phyloP scores from a whole-genome alignment of 305 asterid genomes.

The Fraxinus dipetala region DNA sequence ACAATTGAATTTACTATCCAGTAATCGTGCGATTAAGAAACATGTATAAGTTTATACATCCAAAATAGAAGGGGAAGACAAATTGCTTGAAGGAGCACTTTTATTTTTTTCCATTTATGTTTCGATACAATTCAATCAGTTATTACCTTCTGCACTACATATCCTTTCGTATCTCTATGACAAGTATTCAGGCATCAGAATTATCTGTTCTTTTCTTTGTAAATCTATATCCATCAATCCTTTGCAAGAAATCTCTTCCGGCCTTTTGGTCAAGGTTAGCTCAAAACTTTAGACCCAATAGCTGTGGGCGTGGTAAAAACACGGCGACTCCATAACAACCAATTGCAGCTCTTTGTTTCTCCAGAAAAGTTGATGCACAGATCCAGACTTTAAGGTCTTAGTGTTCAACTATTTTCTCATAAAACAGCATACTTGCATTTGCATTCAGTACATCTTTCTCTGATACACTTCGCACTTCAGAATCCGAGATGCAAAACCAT shows the following conservation, averaged over 20 bases:
- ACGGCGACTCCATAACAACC: neutral
- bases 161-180: neutral
- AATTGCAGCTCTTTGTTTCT: neutral
- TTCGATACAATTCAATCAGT: neutral
- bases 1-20: too few species aligned
- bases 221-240: neutral
- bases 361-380: neutral
- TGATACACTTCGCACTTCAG: conserved; percentile 52
- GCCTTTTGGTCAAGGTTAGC: neutral
- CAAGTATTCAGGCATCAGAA: neutral
- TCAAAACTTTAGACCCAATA: neutral
- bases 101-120: too few species aligned
- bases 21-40: too few species aligned
- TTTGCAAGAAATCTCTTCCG: neutral
- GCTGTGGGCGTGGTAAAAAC: too few species aligned
- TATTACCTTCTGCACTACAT: neutral
- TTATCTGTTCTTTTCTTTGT: too few species aligned
- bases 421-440: conserved; percentile 77
- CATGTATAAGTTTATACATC: too few species aligned
- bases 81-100: too few species aligned
- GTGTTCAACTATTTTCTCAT: conserved; percentile 48
- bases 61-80: too few species aligned
- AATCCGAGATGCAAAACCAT: conserved; percentile 82
- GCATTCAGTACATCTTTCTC: conserved; percentile 73
- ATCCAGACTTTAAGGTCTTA: conserved; percentile 4